These are phyloP conservation scores for Sphagnurus paluster DNA, from an alignment of 1,284 basidiomycete species.

Conservation along the genomic window DNA sequence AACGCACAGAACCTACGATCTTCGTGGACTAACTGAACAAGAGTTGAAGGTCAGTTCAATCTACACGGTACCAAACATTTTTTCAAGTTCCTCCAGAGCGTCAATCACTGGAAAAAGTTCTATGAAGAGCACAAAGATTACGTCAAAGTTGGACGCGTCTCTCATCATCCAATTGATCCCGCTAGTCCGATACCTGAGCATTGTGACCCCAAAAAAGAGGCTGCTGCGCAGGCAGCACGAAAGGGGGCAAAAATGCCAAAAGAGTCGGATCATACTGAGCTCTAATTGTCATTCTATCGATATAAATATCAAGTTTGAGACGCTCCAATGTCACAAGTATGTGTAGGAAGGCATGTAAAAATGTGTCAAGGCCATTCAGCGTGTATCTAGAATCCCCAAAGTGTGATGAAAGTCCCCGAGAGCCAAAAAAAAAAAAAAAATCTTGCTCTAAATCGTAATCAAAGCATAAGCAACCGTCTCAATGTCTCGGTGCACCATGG, in stretches of 20 bases:
- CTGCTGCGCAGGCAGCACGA: constrained; percentile 26
- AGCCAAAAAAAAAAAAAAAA: background rate
- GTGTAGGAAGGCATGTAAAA: background rate
- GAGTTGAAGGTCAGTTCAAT: constrained; percentile 61
- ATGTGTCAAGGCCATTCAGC: background rate
- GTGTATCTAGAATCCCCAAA: background rate
- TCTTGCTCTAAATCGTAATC: too few species aligned
- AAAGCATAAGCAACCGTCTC: too few species aligned
- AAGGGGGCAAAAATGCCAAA: constrained; percentile 18
- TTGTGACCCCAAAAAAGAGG: constrained; percentile 65
- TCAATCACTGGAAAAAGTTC: constrained; percentile 88
- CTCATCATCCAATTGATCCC: constrained; percentile 79
- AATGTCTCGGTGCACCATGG: constrained; percentile 50
- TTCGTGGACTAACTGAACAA: constrained; percentile 73
- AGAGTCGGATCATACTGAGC: constrained; percentile 9
- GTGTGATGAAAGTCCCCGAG: background rate
- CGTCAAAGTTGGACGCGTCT: constrained; percentile 71
- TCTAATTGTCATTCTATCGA: too few species aligned
- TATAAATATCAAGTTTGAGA: too few species aligned
- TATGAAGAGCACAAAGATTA: constrained; percentile 82
- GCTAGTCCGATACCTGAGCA: constrained; percentile 75
- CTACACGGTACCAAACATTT: background rate
- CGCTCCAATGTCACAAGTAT: too few species aligned
- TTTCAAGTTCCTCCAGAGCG: constrained; percentile 46
- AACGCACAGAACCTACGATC: constrained; percentile 86